Evolutionary conservation across 495 filamentous ascomycete species (phyloP).

Genomic region (Hyphodiscus hymeniophilus): DNA sequence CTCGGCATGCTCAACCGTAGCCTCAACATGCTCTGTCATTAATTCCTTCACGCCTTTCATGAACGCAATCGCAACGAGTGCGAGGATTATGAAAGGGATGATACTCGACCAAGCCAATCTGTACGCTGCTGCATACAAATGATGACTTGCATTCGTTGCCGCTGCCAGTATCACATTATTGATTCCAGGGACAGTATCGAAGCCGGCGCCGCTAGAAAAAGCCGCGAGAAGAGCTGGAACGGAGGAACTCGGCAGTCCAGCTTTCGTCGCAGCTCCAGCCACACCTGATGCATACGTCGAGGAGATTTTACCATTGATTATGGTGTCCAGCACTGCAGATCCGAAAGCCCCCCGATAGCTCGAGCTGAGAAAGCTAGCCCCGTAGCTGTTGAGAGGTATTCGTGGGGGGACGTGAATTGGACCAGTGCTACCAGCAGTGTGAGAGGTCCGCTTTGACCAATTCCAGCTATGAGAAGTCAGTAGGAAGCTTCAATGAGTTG

Average conservation of each 20-base stretch:
- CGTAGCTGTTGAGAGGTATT: conserved; percentile 45
- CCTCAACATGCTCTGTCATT: conserved; percentile 45
- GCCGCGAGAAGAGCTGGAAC: conserved; percentile 29
- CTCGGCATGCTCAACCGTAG: conserved; percentile 28
- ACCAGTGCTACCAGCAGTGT: conserved; percentile 40
- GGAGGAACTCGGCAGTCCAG: conserved; percentile 33
- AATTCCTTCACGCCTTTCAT: conserved; percentile 41
- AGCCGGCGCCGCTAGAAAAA: conserved; percentile 25
- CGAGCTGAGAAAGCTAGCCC: conserved; percentile 45
- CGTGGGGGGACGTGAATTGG: conserved; percentile 46
- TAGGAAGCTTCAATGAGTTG: neutral
- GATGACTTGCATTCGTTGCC: conserved; percentile 30
- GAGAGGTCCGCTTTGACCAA: conserved; percentile 31
- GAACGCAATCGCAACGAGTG: conserved; percentile 33
- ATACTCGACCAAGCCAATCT: conserved; percentile 42
- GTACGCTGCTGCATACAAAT: conserved; percentile 37
- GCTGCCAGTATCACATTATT: conserved; percentile 29
- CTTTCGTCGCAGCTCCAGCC: conserved; percentile 27
- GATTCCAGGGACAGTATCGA: conserved; percentile 25
- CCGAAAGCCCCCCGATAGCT: conserved; percentile 47
- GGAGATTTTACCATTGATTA: conserved; percentile 39
- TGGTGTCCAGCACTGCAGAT: conserved; percentile 43
- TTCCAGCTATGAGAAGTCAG: conserved; percentile 25
- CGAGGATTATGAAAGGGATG: conserved; percentile 46
- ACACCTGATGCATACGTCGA: conserved; percentile 32